These are phyloP conservation scores for Echites panduratus DNA, from an alignment of 257 asterid species.

Conservation along the genomic window DNA sequence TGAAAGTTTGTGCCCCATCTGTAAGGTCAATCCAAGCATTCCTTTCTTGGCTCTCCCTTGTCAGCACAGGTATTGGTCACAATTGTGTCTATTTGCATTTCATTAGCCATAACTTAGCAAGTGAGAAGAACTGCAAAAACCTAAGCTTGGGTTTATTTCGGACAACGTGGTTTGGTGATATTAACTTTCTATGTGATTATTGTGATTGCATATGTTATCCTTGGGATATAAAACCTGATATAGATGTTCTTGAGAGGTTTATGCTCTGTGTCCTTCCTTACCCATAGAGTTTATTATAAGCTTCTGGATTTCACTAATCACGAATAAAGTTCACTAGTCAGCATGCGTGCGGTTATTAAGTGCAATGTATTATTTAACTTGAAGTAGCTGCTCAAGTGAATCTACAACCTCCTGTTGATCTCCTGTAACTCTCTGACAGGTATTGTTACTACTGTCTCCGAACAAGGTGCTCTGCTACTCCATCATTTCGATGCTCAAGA, in stretches of 20 bases:
- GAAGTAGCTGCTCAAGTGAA: background rate
- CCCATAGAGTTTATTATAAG: background rate
- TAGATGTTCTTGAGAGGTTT: background rate
- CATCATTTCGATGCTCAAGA: constrained; percentile 71
- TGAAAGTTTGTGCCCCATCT: constrained; percentile 77
- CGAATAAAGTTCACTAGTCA: background rate
- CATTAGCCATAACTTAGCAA: background rate
- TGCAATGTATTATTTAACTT: no score
- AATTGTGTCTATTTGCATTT: background rate
- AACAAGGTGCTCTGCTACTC: constrained; percentile 74
- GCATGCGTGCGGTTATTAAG: background rate
- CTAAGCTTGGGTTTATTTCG: background rate
- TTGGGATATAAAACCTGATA: background rate
- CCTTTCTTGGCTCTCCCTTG: constrained; percentile 91
- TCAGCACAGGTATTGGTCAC: constrained; percentile 64
- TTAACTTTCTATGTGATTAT: background rate
- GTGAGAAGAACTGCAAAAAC: background rate
- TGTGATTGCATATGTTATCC: background rate
- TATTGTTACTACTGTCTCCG: constrained; percentile 87
- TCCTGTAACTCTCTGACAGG: constrained; percentile 36
- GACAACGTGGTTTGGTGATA: background rate
- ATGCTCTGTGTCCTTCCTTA: background rate
- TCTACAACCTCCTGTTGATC: no score
- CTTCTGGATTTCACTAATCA: background rate
- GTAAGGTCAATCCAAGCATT: constrained; percentile 74